Base-by-base conservation (phyloP, 1,284 basidiomycete genomes). In the Crepidotus sp. region DNA sequence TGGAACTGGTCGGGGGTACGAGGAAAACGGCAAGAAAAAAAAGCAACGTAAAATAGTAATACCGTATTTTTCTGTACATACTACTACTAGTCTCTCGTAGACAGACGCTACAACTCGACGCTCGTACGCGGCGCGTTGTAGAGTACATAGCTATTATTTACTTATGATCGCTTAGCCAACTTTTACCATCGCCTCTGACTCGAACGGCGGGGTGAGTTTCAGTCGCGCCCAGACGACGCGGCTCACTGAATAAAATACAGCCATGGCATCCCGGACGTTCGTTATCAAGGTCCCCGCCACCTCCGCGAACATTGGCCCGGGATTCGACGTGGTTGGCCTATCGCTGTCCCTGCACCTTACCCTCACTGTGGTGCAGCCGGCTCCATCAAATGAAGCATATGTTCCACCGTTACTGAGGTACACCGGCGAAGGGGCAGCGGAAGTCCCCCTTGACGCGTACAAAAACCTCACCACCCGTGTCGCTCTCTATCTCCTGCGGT, bases 381-480 rank as follows among this genome's bases (percentile, higher is more conserved):
- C 57, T 18, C 55, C 54, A 33, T 51, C 60, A 27, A 37, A 58
- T 48, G 57, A 47, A 18, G 57, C 62, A 45, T 68, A 68, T 45
- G 46, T 62, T 11, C 68, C 76, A 7, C 90, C 92, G 2, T 64
- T 62, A 26, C 76, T 98, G 55, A 71, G 74, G 14, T 94, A 98
- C 67, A 71, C 81, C 0, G 96, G 95, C 37, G 81, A 96, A 59
- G 95, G 96, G 48, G 81, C 89, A 6, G 70, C 77, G 41, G 90
- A 94, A 56, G 95, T 97, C 21, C 93, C 96, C 4, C 76, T 97
- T 36, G 83, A 96, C 62, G 80, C 93, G 2, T 98, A 95, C 76
- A 93, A 92, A 68, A 99, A 99, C 66, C 77, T 99, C 36, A 90
- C 84, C 30, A 98, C 96, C n/a, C 90, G 96, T 34, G 93, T 97